These are phyloP conservation scores for Pisolithus microcarpus DNA, from an alignment of 768 basidiomycete species.

Conservation along the genomic window DNA sequence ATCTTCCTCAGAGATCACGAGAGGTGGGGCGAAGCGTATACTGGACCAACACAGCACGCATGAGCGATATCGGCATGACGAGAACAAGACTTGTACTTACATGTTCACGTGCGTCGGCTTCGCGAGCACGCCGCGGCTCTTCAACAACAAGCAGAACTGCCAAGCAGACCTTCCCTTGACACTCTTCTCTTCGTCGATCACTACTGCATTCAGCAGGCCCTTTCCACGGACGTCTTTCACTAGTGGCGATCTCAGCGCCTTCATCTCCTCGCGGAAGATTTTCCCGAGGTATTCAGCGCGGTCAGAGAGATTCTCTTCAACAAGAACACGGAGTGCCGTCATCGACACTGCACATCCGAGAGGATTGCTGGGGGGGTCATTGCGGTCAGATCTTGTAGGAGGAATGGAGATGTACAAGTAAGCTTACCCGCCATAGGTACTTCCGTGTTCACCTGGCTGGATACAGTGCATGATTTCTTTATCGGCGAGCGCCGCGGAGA, in stretches of 20 bases:
- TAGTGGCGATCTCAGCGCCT: slow-evolving; percentile 57
- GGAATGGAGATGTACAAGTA: slow-evolving; percentile 6
- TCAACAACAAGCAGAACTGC: slow-evolving; percentile 91
- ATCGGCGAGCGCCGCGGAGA: slow-evolving; percentile 89
- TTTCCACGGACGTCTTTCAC: slow-evolving; percentile 76
- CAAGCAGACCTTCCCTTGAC: slow-evolving; percentile 79
- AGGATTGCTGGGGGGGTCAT: slow-evolving; percentile 57
- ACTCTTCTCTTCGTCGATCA: slow-evolving; percentile 82
- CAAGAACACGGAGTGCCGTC: slow-evolving; percentile 85
- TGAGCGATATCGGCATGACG: background rate
- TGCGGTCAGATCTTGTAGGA: background rate
- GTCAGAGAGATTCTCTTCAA: slow-evolving; percentile 78
- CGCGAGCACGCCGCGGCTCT: slow-evolving; percentile 85
- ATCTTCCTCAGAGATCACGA: slow-evolving; percentile 90
- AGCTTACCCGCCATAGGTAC: slow-evolving; percentile 86
- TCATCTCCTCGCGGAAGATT: slow-evolving; percentile 63
- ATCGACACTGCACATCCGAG: slow-evolving; percentile 95
- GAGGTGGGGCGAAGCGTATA: slow-evolving; percentile 92
- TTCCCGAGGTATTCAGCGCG: slow-evolving; percentile 76
- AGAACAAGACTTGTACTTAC: slow-evolving; percentile 39
- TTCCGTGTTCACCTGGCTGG: slow-evolving; percentile 90
- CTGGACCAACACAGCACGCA: slow-evolving; percentile 32
- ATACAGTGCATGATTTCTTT: slow-evolving; percentile 93
- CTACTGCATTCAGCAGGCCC: slow-evolving; percentile 88
- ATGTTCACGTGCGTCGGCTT: slow-evolving; percentile 96